phyloP scores from a whole-genome alignment of 1,139 yeast species.

The Pichia kudriavzevii region DNA sequence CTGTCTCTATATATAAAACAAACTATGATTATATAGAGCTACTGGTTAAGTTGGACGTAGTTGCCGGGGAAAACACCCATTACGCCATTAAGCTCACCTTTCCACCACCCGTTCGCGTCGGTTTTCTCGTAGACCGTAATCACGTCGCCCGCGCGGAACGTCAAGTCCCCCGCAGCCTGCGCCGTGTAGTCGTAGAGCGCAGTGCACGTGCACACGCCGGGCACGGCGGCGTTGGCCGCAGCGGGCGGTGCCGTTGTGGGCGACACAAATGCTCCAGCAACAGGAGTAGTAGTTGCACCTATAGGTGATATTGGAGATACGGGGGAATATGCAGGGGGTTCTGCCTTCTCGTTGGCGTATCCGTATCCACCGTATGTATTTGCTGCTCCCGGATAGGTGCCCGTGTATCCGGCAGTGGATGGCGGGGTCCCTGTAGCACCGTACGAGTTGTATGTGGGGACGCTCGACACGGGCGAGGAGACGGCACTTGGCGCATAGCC shows the following conservation, averaged over 20 bases:
- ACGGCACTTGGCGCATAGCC: constrained; percentile 8
- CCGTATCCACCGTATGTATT: constrained; percentile 18
- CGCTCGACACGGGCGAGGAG: constrained; percentile 7
- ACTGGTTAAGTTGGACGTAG: constrained; percentile 64
- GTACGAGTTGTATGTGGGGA: constrained; percentile 11
- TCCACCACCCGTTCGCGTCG: constrained; percentile 97
- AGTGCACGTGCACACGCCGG: constrained; percentile 53
- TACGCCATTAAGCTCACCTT: constrained; percentile 79
- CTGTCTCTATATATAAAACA: too few species aligned
- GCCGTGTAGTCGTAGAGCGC: constrained; percentile 74
- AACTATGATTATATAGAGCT: neutral
- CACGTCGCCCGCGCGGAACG: constrained; percentile 80
- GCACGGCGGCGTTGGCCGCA: constrained; percentile 30
- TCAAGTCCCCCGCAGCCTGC: constrained; percentile 83
- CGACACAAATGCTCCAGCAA: constrained; percentile 18
- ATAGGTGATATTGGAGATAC: constrained; percentile 5
- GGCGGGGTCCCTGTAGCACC: constrained; percentile 11
- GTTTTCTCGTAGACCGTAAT: constrained; percentile 80
- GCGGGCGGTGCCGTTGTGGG: constrained; percentile 13
- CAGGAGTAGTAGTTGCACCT: constrained; percentile 6
- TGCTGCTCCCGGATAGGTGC: constrained; percentile 7
- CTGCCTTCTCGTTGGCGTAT: constrained; percentile 13
- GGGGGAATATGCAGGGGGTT: constrained; percentile 3
- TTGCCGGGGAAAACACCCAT: constrained; percentile 95
- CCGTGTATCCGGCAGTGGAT: constrained; percentile 7